phyloP scores from a whole-genome alignment of 2,329 filamentous ascomycete genomes.

The Fusarium sp. region DNA sequence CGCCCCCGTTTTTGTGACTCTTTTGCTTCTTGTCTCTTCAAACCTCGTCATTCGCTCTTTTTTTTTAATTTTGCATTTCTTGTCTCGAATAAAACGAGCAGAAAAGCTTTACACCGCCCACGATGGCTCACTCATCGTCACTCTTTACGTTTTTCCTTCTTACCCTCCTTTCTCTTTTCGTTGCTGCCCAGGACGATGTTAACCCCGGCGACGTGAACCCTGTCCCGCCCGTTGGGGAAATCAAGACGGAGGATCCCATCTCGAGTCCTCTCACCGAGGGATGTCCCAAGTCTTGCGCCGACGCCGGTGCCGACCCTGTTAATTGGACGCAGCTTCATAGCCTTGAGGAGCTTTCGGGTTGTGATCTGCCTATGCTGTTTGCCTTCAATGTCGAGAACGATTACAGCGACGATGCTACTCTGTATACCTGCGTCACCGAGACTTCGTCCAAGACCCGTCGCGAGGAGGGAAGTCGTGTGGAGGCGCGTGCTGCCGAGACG shows the following conservation, averaged over 20 bases:
- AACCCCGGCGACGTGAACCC: constrained; percentile 41
- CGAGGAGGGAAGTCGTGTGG: constrained; percentile 20
- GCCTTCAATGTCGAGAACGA: constrained; percentile 42
- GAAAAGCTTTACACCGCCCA: constrained; percentile 8
- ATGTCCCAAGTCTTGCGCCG: constrained; percentile 39
- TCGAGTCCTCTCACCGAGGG: constrained; percentile 42
- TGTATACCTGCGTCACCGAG: constrained; percentile 39
- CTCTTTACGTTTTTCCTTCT: constrained; percentile 40
- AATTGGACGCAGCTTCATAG: constrained; percentile 47
- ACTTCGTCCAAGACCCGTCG: constrained; percentile 15
- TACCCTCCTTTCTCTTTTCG: constrained; percentile 30
- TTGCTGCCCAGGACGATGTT: constrained; percentile 16
- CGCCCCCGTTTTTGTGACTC: not conserved
- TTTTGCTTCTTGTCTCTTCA: not conserved
- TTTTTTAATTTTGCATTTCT: not conserved
- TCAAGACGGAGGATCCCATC: constrained; percentile 45
- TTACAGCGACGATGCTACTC: constrained; percentile 42
- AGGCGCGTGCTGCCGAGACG: constrained; percentile 25
- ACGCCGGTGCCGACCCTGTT: constrained; percentile 38
- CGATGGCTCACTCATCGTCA: constrained; percentile 41
- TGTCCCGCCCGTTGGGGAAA: constrained; percentile 38
- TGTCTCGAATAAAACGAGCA: too few relatives aligned
- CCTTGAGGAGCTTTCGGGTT: constrained; percentile 34
- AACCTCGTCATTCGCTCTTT: constrained; percentile 12
- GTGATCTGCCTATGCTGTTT: constrained; percentile 40